A percentile compares a stretch with the other conserved stretches of the same genome.
Conservation (phyloP, 345 rosid genomes). For the Eutrema japonicum region DNA sequence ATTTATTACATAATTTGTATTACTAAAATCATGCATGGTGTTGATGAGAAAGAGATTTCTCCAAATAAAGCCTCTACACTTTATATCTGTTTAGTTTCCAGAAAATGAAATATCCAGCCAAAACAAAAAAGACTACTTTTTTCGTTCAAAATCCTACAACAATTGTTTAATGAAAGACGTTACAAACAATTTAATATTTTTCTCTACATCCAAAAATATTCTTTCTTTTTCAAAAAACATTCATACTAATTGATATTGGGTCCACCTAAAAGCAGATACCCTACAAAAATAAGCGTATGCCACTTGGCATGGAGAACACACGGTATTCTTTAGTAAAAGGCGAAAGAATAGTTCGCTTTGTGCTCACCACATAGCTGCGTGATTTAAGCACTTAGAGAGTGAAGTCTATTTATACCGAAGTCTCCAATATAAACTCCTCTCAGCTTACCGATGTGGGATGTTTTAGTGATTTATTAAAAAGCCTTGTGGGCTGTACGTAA, state of each 20-base stretch:
- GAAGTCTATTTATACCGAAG: not conserved
- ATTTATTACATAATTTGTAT: no score
- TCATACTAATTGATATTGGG: not conserved
- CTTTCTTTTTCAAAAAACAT: no score
- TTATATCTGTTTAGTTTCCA: no score
- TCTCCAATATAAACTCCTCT: not conserved
- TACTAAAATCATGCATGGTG: no score
- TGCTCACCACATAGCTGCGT: slow-evolving; percentile 42
- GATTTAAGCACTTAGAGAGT: not conserved
- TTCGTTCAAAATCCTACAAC: no score
- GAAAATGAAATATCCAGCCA: no score
- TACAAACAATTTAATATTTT: no score
- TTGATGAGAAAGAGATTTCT: no score
- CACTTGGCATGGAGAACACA: slow-evolving; percentile 40
- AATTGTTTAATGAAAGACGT: no score
- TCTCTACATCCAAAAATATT: no score
- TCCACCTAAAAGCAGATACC: not conserved
- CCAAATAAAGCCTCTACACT: no score
- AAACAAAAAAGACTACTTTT: no score
- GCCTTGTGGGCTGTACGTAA: not conserved
- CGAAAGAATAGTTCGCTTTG: slow-evolving; percentile 47
- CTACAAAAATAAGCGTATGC: slow-evolving; percentile 49
- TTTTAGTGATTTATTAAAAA: not conserved
- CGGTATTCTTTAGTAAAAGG: slow-evolving; percentile 50
- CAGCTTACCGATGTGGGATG: slow-evolving; percentile 8